Evolutionary conservation across 805 yeast species (phyloP).

Genomic region (Spencermartinsiella europaea): DNA sequence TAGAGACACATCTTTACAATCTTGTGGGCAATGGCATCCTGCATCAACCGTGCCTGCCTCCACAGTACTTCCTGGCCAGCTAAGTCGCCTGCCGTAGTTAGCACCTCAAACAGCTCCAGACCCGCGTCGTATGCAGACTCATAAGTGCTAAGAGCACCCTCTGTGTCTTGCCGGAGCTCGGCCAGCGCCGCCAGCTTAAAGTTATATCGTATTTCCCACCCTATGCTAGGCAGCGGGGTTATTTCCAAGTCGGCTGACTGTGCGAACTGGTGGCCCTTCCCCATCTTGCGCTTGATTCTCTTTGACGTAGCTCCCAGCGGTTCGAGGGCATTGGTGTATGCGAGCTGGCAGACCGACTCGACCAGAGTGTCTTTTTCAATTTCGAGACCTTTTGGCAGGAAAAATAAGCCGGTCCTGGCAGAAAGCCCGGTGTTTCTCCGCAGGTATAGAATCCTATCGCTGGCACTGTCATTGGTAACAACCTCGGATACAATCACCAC

Average conservation of each 20-base stretch:
- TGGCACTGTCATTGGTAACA: conserved; percentile 22
- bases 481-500: conserved; percentile 18
- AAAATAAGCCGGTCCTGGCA: conserved; percentile 41
- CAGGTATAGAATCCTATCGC: conserved; percentile 33
- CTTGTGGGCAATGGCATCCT: conserved; percentile 60
- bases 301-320: conserved; percentile 41
- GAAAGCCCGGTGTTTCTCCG: conserved; percentile 41
- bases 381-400: conserved; percentile 36
- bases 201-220: conserved; percentile 49
- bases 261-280: conserved; percentile 19
- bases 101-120: conserved; percentile 35
- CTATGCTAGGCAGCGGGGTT: conserved; percentile 27
- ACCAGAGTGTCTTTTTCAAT: conserved; percentile 40
- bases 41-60: conserved; percentile 43
- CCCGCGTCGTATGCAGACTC: conserved; percentile 52
- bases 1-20: conserved; percentile 58
- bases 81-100: conserved; percentile 6
- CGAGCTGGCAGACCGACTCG: conserved; percentile 33
- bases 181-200: conserved; percentile 47
- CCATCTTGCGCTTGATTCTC: conserved; percentile 37
- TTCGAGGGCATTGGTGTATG: conserved; percentile 40
- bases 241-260: conserved; percentile 9
- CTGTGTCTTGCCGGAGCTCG: conserved; percentile 45
- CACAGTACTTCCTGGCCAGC: conserved; percentile 31
- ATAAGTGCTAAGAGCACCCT: conserved; percentile 44